These are phyloP conservation scores for Pueraria montana DNA, from an alignment of 306 rosid genomes.

Conservation along the genomic window DNA sequence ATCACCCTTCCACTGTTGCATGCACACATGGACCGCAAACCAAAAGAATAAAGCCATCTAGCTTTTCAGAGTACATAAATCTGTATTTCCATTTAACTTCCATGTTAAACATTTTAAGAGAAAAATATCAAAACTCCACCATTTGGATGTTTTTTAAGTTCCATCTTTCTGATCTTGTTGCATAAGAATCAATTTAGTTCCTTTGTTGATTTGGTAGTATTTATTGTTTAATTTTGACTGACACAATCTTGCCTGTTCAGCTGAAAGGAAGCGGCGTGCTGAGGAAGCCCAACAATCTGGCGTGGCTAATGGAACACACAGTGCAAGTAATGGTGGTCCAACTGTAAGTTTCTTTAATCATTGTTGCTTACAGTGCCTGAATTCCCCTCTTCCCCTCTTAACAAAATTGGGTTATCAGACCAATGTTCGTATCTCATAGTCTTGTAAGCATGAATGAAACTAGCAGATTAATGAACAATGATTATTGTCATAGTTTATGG, in stretches of 20 bases:
- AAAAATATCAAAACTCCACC: background rate
- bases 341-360: conserved; percentile 63
- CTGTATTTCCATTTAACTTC: background rate
- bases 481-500: background rate
- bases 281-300: conserved; percentile 75
- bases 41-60: background rate
- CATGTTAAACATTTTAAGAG: background rate
- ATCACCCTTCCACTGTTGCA: background rate
- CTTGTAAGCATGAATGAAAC: conserved; percentile 5
- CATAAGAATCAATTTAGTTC: conserved; percentile 19
- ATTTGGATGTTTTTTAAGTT: background rate
- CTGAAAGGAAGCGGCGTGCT: conserved; percentile 78
- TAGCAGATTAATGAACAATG: background rate
- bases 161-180: background rate
- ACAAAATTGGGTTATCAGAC: background rate
- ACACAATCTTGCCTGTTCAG: conserved; percentile 58
- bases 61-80: background rate
- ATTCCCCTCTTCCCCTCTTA: background rate
- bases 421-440: background rate
- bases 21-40: background rate
- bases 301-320: conserved; percentile 68
- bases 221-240: conserved; percentile 33
- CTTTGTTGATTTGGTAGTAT: conserved; percentile 12
- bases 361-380: background rate
- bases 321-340: conserved; percentile 79